Base-by-base conservation (phyloP, 306 rosid species). In the Casuarina glauca region DNA sequence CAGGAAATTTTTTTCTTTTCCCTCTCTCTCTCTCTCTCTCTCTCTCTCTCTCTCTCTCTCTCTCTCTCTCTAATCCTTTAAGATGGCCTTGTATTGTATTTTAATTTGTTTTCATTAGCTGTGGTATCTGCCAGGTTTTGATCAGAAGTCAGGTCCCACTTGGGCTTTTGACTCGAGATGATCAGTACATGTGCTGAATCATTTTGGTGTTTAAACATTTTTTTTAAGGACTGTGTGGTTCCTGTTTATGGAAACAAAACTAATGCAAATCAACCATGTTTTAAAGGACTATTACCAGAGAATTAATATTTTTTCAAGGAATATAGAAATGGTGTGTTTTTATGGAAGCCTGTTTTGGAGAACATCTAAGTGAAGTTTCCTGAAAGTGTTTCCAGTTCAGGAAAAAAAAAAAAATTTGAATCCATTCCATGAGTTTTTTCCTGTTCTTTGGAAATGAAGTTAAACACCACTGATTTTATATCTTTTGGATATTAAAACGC, bases 1-100 rank as follows among this genome's bases (percentile, higher is more conserved):
- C 50, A 20, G 15, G 71, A 62, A 67, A 69, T 69, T 52, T 42
- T 67, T 41, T 73, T 20, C 44, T 42, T 69, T 20, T 20, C 26
- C 26, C 4, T 58, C 64, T 58, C 16, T 9, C 32, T 26, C 32
- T 26, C 32, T 26, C 32, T 26, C 32, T 26, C 32, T 26, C 32
- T 26, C 32, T 26, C 32, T 26, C 32, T n/a, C 64, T 58, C 16
- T 9, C 32, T 26, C 32, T 26, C 32, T 26, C 32, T 26, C 32
- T 26, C 32, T 26, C 32, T 26, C 32, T n/a, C 48, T 44, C 48
- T 6, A 19, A 9, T 58, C 38, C 70, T 39, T 64, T 39, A 38
- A 39, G 69, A 63, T 3, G 46, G 45, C 11, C 26, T 39, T 12
- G 7, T 16, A 0, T 64, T 39, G 1, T 64, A 7, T 39, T 39